Evolutionary conservation across 139 green algal species (phyloP).

Genomic region (Micromonas commoda): DNA sequence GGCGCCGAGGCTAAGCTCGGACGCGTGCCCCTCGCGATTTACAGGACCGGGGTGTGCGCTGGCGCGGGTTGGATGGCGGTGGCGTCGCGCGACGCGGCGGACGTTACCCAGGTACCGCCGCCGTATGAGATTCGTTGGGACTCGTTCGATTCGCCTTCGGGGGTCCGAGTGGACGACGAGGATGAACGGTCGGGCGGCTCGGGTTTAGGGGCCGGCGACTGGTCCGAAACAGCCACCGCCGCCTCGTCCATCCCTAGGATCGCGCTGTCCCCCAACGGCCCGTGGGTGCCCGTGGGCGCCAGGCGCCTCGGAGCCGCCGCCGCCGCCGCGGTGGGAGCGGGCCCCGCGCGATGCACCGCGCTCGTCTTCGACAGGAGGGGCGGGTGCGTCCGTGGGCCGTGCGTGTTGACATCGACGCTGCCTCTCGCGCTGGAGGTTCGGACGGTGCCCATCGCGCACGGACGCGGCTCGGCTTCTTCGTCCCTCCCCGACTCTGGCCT

Average conservation of each 20-base stretch:
- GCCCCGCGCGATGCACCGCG: not conserved
- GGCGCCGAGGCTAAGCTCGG: not conserved
- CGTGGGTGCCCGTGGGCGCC: not conserved
- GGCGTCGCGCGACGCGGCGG: not conserved
- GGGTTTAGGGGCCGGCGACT: not conserved
- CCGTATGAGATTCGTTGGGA: not conserved
- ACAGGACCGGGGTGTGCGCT: not conserved
- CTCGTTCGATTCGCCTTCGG: too few relatives aligned
- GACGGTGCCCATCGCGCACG: too few relatives aligned
- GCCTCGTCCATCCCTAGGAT: not conserved
- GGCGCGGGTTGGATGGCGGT: not conserved
- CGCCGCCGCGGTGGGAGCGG: not conserved
- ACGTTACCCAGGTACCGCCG: not conserved
- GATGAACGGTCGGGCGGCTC: not conserved
- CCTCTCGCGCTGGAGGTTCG: not conserved
- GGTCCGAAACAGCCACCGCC: not conserved
- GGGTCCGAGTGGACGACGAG: not conserved
- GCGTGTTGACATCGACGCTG: not conserved
- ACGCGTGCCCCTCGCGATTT: not conserved
- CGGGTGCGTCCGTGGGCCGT: not conserved
- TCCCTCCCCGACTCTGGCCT: too few relatives aligned
- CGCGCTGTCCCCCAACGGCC: not conserved
- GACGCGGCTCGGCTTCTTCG: too few relatives aligned
- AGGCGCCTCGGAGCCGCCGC: not conserved
- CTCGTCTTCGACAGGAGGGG: not conserved